Percentiles rank a stretch among this genome's conserved stretches.
These are phyloP conservation scores for Phytophthora ohioensis DNA, from an alignment of 352 stramenopile genomes.

Conservation along the genomic window DNA sequence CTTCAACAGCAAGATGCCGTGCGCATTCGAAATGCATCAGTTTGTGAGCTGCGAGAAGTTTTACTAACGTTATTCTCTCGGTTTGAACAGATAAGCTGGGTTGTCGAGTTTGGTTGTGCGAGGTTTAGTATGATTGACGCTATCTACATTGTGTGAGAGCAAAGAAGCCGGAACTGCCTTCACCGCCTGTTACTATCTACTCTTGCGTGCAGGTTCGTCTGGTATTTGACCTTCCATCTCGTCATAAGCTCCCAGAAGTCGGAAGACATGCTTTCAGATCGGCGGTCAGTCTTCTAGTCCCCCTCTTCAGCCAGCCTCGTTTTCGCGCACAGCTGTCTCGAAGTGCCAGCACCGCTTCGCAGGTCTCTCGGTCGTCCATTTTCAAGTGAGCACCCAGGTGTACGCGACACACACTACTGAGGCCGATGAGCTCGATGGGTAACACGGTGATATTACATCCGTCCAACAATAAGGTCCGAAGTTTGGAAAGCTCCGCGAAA, in stretches of 20 bases:
- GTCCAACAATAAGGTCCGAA: constrained; percentile 80
- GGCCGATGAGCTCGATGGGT: constrained; percentile 69
- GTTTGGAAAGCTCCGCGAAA: constrained; percentile 51
- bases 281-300: constrained; percentile 30
- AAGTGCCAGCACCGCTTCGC: constrained; percentile 67
- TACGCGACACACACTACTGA: constrained; percentile 59
- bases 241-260: constrained; percentile 37
- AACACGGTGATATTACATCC: constrained; percentile 55
- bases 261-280: constrained; percentile 36
- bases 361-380: constrained; percentile 77
- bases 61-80: background rate
- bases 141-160: constrained; percentile 25
- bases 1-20: background rate
- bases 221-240: constrained; percentile 34
- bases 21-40: background rate
- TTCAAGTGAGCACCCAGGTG: constrained; percentile 62
- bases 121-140: background rate
- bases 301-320: constrained; percentile 73
- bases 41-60: background rate
- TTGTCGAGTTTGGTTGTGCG: background rate
- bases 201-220: constrained; percentile 35
- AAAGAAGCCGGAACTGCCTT: constrained; percentile 30
- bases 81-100: constrained; percentile 11
- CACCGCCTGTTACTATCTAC: constrained; percentile 21
- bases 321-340: constrained; percentile 58